Conservation (phyloP, 345 rosid genomes). For the Rhodamnia rubescens region DNA sequence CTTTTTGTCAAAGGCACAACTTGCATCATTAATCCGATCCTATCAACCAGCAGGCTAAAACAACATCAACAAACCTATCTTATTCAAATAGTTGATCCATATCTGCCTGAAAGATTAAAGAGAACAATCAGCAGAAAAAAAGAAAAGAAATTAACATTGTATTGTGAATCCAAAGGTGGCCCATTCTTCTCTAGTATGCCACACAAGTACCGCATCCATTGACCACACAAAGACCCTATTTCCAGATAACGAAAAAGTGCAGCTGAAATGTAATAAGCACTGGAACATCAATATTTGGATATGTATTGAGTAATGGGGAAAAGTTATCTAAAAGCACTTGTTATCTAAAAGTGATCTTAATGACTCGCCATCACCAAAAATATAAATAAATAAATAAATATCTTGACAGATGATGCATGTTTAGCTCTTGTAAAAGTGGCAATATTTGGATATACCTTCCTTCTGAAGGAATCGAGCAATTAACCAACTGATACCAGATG, state of each 20-base stretch:
- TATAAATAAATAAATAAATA: no score
- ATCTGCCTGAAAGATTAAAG: neutral
- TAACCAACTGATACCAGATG: conserved; percentile 70
- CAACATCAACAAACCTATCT: neutral
- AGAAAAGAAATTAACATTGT: neutral
- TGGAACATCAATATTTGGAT: neutral
- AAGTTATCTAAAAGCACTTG: no score
- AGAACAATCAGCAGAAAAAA: neutral
- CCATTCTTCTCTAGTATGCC: neutral
- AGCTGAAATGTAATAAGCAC: neutral
- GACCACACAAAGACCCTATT: neutral
- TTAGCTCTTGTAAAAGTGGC: neutral
- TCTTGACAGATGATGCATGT: neutral
- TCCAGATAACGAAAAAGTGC: neutral
- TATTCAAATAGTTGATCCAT: neutral
- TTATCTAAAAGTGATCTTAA: neutral
- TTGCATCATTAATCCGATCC: neutral
- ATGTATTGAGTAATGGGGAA: neutral
- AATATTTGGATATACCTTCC: conserved; percentile 39
- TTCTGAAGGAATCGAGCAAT: conserved; percentile 44
- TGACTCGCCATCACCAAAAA: neutral
- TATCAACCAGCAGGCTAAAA: neutral
- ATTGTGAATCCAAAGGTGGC: neutral
- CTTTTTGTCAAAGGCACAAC: neutral
- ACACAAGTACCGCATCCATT: neutral